phyloP scores from a whole-genome alignment of 1,284 basidiomycete species.

The Clitocybe nebularis region DNA sequence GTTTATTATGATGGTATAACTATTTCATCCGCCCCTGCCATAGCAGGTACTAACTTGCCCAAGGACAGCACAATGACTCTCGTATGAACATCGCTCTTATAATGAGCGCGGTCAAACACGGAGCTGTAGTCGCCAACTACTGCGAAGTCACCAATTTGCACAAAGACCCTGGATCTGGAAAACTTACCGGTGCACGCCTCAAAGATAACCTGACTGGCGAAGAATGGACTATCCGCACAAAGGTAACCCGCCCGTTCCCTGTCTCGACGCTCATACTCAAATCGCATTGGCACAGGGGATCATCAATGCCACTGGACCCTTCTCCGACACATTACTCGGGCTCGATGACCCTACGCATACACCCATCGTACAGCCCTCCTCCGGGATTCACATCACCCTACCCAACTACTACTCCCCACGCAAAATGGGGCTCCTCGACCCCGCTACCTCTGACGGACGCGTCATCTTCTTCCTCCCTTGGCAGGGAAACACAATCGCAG shows the following conservation, averaged over 20 bases:
- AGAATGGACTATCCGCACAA: slow-evolving; percentile 80
- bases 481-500: slow-evolving; percentile 97
- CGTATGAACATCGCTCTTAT: slow-evolving; percentile 96
- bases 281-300: slow-evolving; percentile 57
- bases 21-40: not conserved
- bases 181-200: slow-evolving; percentile 75
- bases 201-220: slow-evolving; percentile 84
- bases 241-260: slow-evolving; percentile 40
- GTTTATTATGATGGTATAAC: slow-evolving; percentile 91
- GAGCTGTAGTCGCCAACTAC: slow-evolving; percentile 89
- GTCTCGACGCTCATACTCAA: not conserved
- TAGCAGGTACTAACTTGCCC: not conserved
- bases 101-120: slow-evolving; percentile 92
- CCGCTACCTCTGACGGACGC: slow-evolving; percentile 91
- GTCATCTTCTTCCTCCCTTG: slow-evolving; percentile 99
- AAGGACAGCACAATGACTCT: slow-evolving; percentile 96
- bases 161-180: slow-evolving; percentile 60
- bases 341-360: slow-evolving; percentile 82
- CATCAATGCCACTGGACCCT: slow-evolving; percentile 96
- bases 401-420: slow-evolving; percentile 97
- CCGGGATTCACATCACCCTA: slow-evolving; percentile 94
- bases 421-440: slow-evolving; percentile 94
- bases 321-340: slow-evolving; percentile 82
- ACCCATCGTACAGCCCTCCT: slow-evolving; percentile 89
- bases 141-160: slow-evolving; percentile 80